These are phyloP conservation scores for Diaporthe amygdali DNA, from an alignment of 2,329 filamentous ascomycete species.

Conservation along the genomic window DNA sequence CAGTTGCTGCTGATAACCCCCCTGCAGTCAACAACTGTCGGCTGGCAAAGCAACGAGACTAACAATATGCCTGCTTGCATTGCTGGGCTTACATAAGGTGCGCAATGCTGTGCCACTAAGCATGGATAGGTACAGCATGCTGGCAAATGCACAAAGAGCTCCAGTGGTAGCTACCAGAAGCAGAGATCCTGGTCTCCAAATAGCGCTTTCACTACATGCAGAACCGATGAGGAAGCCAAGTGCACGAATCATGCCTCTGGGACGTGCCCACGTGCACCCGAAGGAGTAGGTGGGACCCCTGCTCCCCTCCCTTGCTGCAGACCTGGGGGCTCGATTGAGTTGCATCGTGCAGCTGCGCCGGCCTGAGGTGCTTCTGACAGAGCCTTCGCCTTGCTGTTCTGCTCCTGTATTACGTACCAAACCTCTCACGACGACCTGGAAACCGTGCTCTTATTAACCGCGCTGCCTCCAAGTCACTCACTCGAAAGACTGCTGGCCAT, in stretches of 20 bases:
- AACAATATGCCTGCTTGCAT: not conserved
- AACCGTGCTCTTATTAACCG: not conserved
- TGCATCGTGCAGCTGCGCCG: not conserved
- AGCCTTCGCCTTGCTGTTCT: not conserved
- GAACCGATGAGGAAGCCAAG: not conserved
- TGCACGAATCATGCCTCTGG: constrained; percentile 1
- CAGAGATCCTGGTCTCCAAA: not conserved
- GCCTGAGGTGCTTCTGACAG: constrained; percentile 6
- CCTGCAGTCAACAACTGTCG: constrained; percentile 1
- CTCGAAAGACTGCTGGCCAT: not conserved
- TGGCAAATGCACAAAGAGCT: not conserved
- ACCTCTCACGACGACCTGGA: not conserved
- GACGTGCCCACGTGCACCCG: constrained; percentile 14
- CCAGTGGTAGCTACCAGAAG: not conserved
- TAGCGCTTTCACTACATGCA: not conserved
- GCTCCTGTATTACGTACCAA: not conserved
- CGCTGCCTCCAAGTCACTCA: not conserved
- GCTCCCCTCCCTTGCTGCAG: constrained; percentile 6
- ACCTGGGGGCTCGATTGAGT: constrained; percentile 9
- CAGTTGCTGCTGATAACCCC: not conserved
- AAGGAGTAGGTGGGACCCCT: constrained; percentile 15
- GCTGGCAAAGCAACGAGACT: constrained; percentile 15
- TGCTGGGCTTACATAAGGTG: not conserved
- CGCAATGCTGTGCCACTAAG: not conserved
- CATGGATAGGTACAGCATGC: not conserved